Evolutionary conservation across 768 basidiomycete genomes (phyloP).

Genomic region (Amanita exitialis): DNA sequence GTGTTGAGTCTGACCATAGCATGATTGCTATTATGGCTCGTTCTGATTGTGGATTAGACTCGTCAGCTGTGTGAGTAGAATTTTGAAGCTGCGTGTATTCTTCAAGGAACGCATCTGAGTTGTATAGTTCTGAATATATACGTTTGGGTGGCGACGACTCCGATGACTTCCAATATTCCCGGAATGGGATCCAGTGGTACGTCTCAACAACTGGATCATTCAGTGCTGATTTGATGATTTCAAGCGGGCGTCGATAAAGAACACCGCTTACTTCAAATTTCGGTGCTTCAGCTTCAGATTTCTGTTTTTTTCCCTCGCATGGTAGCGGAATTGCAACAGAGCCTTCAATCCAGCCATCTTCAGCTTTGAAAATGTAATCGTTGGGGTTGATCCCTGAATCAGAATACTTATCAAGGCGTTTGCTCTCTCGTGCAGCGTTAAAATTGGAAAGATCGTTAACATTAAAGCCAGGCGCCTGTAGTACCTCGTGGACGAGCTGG

Average conservation of each 20-base stretch:
- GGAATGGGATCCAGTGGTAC: neutral
- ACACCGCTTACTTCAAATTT: neutral
- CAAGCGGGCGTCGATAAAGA: neutral
- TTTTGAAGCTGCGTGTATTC: neutral
- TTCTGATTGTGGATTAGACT: too few species aligned
- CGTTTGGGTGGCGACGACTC: neutral
- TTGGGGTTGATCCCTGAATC: neutral
- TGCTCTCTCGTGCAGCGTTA: neutral
- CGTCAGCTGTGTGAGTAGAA: too few species aligned
- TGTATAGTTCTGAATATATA: neutral
- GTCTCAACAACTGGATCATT: neutral
- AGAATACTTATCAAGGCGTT: neutral
- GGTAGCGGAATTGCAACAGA: neutral
- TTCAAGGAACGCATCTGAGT: neutral
- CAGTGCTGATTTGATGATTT: neutral
- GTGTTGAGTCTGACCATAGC: slow-evolving; percentile 25
- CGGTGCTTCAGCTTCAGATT: neutral
- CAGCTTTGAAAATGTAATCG: neutral
- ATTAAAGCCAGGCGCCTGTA: neutral
- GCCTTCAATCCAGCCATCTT: neutral
- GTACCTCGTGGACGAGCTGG: neutral
- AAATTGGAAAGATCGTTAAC: neutral
- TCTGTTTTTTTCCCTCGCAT: neutral
- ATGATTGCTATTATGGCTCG: slow-evolving; percentile 16
- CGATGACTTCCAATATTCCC: neutral